Evolutionary conservation across 2,329 filamentous ascomycete genomes (phyloP).

Genomic region (Helotiales sp.): DNA sequence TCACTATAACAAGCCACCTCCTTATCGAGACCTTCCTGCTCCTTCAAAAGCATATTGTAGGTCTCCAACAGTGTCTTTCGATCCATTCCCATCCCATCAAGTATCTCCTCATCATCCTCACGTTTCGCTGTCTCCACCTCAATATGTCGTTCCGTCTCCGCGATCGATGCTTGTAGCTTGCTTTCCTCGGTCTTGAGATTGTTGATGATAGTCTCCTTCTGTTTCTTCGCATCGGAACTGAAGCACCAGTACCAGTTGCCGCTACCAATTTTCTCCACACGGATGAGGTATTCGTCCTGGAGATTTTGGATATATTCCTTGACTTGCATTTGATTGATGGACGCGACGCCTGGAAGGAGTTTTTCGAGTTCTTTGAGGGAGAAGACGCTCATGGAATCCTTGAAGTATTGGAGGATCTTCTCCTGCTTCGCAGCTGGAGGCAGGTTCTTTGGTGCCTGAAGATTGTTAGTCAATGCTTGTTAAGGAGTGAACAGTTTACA

Average conservation of each 20-base stretch:
- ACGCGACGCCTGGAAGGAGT: conserved; percentile 57
- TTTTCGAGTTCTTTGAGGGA: conserved; percentile 70
- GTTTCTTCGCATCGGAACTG: conserved; percentile 52
- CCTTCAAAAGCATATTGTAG: conserved; percentile 29
- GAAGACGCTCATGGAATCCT: conserved; percentile 59
- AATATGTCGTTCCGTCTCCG: conserved; percentile 37
- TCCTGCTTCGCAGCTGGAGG: conserved; percentile 58
- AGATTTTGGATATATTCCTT: conserved; percentile 67
- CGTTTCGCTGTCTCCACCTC: conserved; percentile 37
- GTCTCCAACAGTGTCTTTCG: conserved; percentile 29
- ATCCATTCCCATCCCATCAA: conserved; percentile 28
- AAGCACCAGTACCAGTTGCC: conserved; percentile 76
- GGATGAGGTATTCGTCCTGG: conserved; percentile 59
- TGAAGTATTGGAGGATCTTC: conserved; percentile 59
- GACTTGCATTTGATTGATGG: conserved; percentile 65
- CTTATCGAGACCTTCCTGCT: conserved; percentile 32
- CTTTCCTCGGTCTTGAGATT: conserved; percentile 39
- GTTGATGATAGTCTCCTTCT: conserved; percentile 41
- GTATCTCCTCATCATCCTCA: conserved; percentile 37
- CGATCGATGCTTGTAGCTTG: conserved; percentile 33
- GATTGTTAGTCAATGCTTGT: background rate
- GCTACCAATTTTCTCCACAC: conserved; percentile 68
- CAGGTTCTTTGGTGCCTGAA: conserved; percentile 51
- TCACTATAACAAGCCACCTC: conserved; percentile 34
- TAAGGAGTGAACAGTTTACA: background rate